phyloP scores from a whole-genome alignment of 2,329 filamentous ascomycete genomes.

The Exophiala oligosperma region DNA sequence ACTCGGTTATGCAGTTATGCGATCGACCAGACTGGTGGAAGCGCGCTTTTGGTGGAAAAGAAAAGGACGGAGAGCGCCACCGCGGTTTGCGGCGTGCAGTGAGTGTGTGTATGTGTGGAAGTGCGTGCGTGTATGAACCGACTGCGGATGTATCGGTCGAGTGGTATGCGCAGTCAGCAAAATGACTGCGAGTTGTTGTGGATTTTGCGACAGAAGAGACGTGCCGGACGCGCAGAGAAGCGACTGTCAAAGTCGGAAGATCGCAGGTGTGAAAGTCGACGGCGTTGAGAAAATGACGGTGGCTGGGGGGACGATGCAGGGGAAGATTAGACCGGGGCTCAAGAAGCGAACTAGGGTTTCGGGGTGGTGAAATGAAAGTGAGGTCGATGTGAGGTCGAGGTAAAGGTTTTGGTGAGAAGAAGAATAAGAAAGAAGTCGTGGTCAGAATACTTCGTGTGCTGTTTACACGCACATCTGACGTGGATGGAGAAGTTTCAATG shows the following conservation, averaged over 20 bases:
- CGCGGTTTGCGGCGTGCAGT: neutral
- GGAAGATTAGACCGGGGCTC: constrained; percentile 19
- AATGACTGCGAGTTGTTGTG: neutral
- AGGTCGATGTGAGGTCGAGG: neutral
- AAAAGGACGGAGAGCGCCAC: neutral
- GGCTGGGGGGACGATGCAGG: constrained; percentile 21
- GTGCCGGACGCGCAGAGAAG: constrained; percentile 21
- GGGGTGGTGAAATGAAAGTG: neutral
- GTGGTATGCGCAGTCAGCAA: too few species aligned
- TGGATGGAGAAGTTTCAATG: neutral
- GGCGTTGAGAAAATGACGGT: constrained; percentile 22
- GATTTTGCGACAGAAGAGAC: constrained; percentile 14
- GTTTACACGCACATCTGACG: constrained; percentile 4
- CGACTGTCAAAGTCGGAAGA: constrained; percentile 9
- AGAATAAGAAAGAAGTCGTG: too few species aligned
- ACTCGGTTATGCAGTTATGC: constrained; percentile 21
- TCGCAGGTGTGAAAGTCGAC: constrained; percentile 10
- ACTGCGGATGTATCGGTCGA: too few species aligned
- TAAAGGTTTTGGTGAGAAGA: too few species aligned
- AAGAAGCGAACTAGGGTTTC: neutral
- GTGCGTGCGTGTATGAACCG: too few species aligned
- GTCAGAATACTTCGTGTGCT: neutral
- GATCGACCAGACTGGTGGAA: constrained; percentile 14
- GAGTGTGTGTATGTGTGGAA: neutral
- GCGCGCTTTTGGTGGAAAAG: neutral